phyloP scores from a whole-genome alignment of 441 rosid species.

The Gossypium lobatum region DNA sequence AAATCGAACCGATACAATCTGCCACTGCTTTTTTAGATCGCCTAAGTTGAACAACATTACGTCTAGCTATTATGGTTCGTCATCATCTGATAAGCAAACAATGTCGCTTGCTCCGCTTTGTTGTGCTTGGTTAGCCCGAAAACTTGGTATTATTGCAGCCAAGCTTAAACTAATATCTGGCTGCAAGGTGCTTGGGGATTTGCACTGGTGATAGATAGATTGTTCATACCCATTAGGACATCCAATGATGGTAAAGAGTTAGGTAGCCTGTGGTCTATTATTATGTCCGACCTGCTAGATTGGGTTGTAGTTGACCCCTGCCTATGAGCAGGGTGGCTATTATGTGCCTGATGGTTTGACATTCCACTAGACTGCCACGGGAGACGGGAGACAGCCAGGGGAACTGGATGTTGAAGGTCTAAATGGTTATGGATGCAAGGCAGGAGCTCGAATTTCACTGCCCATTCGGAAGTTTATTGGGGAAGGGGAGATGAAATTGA shows the following conservation, averaged over 20 bases:
- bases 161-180: background rate
- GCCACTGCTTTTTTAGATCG: background rate
- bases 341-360: conserved; percentile 17
- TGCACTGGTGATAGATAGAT: conserved; percentile 15
- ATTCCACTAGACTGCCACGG: conserved; percentile 10
- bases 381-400: conserved; percentile 7
- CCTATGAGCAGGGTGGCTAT: conserved; percentile 14
- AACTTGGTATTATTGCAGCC: conserved; percentile 6
- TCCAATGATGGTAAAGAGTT: conserved; percentile 18
- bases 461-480: conserved; percentile 34
- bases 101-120: conserved; percentile 22
- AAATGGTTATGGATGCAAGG: conserved; percentile 50
- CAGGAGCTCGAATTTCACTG: conserved; percentile 43
- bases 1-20: background rate
- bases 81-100: conserved; percentile 77
- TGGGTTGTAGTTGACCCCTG: conserved; percentile 14
- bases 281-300: background rate
- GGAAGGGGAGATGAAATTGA: conserved; percentile 32
- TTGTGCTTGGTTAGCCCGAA: background rate
- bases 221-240: conserved; percentile 19
- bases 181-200: conserved; percentile 19
- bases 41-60: background rate
- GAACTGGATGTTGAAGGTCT: conserved; percentile 34
- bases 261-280: background rate
- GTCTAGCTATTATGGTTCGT: conserved; percentile 26